Percentiles rank a stretch among this genome's conserved stretches.
phyloP scores from a whole-genome alignment of 2,329 filamentous ascomycete genomes.

The Neospermospora avenae region DNA sequence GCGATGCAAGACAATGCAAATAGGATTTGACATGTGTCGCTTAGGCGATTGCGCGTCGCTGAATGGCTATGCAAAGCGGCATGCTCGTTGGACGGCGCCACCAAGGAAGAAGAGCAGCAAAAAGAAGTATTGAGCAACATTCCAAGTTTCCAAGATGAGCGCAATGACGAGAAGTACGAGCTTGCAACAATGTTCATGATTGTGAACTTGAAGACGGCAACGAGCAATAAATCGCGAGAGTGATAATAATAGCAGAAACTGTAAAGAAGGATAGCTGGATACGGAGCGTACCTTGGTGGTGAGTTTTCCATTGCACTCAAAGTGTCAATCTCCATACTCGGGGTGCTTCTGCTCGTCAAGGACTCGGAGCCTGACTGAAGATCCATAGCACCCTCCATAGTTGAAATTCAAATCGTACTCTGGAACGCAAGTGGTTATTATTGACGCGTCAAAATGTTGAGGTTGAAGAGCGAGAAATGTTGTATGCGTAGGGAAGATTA shows the following conservation, averaged over 20 bases:
- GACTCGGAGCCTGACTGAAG: conserved; percentile 26
- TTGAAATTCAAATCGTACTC: neutral
- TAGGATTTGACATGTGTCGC: conserved; percentile 19
- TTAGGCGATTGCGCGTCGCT: conserved; percentile 25
- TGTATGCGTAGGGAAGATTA: conserved; percentile 3
- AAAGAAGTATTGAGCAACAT: neutral
- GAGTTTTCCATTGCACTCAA: conserved; percentile 23
- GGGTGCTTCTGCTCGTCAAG: conserved; percentile 27
- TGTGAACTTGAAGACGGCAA: neutral
- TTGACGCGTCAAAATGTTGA: neutral
- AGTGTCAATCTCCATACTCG: conserved; percentile 29
- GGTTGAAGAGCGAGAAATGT: neutral
- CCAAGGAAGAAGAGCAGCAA: neutral
- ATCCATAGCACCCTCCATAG: conserved; percentile 11
- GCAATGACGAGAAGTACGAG: neutral
- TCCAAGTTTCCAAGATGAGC: neutral
- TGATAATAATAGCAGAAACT: conserved; percentile 1
- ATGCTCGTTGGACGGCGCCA: conserved; percentile 11
- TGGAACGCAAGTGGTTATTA: neutral
- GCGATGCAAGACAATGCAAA: conserved; percentile 2
- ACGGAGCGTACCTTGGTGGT: conserved; percentile 24
- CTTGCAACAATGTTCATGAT: neutral
- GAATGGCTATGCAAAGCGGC: conserved; percentile 21
- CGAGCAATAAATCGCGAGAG: neutral
- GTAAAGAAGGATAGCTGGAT: neutral